A percentile compares a stretch with the other conserved stretches of the same genome.
Evolutionary conservation across 352 stramenopile genomes (phyloP).

Genomic region (Thalassiosira oceanica): DNA sequence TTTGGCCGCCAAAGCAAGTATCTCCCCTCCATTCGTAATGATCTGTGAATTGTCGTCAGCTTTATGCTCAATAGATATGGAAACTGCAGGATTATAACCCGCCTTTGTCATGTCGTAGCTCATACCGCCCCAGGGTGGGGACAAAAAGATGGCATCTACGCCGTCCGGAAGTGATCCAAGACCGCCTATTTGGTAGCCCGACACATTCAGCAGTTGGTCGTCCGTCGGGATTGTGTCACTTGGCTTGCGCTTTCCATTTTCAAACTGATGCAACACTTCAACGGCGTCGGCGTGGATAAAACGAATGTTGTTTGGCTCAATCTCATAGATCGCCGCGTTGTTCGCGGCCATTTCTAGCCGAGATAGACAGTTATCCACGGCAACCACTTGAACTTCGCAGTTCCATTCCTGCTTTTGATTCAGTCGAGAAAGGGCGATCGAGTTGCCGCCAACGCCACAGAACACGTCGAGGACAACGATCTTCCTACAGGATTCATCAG

Average conservation of each 20-base stretch:
- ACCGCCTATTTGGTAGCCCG: constrained; percentile 48
- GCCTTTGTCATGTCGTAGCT: constrained; percentile 57
- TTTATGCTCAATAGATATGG: constrained; percentile 12
- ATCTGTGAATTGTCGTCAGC: constrained; percentile 1
- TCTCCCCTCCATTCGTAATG: constrained; percentile 42
- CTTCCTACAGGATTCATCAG: too few relatives aligned
- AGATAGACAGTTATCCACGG: constrained; percentile 63
- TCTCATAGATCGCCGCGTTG: constrained; percentile 72
- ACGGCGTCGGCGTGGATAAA: constrained; percentile 70
- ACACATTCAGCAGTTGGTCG: constrained; percentile 9
- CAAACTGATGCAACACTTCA: constrained; percentile 51
- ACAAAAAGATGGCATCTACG: constrained; percentile 74
- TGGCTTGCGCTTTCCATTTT: constrained; percentile 18
- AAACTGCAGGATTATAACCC: constrained; percentile 33
- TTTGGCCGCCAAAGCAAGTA: constrained; percentile 38
- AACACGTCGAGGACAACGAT: constrained; percentile 76
- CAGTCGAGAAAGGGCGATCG: constrained; percentile 65
- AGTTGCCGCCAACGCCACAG: constrained; percentile 78
- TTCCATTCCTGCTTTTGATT: background rate
- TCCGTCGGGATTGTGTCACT: background rate
- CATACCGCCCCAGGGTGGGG: constrained; percentile 75
- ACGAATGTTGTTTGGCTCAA: constrained; percentile 55
- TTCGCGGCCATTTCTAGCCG: constrained; percentile 68
- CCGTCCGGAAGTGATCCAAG: constrained; percentile 53
- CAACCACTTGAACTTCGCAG: constrained; percentile 53